Evolutionary conservation across 139 green algal genomes (phyloP).

Genomic region (Chlamydomonas sp.): DNA sequence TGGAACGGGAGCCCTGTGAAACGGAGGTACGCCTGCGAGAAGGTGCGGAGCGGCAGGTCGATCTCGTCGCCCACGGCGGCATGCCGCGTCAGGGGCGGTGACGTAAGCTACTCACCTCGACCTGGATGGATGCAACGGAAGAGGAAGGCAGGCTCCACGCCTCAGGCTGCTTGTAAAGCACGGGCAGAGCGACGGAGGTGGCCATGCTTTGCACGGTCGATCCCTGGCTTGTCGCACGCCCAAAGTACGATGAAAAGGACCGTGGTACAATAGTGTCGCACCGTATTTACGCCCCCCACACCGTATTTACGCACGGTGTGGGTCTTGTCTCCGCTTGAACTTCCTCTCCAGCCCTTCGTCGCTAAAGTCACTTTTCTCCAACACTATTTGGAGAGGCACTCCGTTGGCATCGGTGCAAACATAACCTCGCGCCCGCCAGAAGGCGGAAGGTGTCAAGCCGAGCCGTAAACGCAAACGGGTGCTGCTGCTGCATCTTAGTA

Average conservation of each 20-base stretch:
- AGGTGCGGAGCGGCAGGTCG: background rate
- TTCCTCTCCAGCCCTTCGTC: too few species aligned
- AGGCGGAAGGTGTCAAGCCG: too few species aligned
- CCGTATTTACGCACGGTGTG: background rate
- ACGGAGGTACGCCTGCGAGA: slow-evolving; percentile 22
- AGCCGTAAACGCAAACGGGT: too few species aligned
- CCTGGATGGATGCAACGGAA: slow-evolving; percentile 21
- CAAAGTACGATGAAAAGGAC: background rate
- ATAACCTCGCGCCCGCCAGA: too few species aligned
- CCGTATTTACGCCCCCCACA: background rate
- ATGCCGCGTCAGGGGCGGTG: too few species aligned
- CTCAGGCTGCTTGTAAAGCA: slow-evolving; percentile 24
- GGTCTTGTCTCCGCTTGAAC: too few species aligned
- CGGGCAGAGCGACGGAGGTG: background rate
- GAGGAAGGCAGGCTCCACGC: slow-evolving; percentile 20
- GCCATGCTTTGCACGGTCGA: background rate
- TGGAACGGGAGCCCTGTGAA: slow-evolving; percentile 4
- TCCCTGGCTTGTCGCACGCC: background rate
- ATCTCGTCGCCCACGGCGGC: too few species aligned
- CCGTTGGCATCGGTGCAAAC: too few species aligned
- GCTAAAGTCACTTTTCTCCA: too few species aligned
- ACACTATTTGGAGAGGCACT: too few species aligned
- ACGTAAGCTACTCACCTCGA: slow-evolving; percentile 13
- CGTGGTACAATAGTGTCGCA: background rate
- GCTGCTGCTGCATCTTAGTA: too few species aligned